These are phyloP conservation scores for Bocquillonia castaneifolia DNA, from an alignment of 441 rosid species.

Conservation along the genomic window DNA sequence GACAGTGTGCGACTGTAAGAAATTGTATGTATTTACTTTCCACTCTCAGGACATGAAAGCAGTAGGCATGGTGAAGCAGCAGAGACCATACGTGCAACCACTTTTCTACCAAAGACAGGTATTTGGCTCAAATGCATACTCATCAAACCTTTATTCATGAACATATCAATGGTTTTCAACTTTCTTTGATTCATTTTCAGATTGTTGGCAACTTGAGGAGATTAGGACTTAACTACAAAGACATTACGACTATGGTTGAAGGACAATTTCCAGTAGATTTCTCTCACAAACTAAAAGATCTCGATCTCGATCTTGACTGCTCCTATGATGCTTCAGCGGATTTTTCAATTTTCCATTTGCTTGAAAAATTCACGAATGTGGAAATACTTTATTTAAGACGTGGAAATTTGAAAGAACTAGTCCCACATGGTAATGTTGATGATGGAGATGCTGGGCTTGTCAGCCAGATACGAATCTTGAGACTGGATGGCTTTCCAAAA, in stretches of 20 bases:
- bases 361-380: not conserved
- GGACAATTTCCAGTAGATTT: conserved; percentile 6
- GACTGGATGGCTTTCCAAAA: no score
- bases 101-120: conserved; percentile 13
- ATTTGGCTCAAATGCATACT: not conserved
- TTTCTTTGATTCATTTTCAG: conserved; percentile 7
- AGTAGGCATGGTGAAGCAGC: not conserved
- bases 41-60: not conserved
- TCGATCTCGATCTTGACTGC: not conserved
- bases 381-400: not conserved
- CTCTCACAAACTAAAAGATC: conserved; percentile 5
- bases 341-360: not conserved
- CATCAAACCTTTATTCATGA: no score
- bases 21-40: not conserved
- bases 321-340: no score
- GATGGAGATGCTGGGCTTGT: no score
- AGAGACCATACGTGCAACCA: not conserved
- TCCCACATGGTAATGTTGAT: no score
- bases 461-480: no score
- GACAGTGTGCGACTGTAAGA: not conserved
- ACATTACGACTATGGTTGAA: conserved; percentile 1
- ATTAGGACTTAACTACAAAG: conserved; percentile 13
- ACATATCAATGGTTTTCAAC: no score
- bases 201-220: conserved; percentile 21
- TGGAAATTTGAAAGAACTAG: not conserved